Evolutionary conservation across 2,329 filamentous ascomycete genomes (phyloP).

Genomic region (Trichoderma citrinoviride): DNA sequence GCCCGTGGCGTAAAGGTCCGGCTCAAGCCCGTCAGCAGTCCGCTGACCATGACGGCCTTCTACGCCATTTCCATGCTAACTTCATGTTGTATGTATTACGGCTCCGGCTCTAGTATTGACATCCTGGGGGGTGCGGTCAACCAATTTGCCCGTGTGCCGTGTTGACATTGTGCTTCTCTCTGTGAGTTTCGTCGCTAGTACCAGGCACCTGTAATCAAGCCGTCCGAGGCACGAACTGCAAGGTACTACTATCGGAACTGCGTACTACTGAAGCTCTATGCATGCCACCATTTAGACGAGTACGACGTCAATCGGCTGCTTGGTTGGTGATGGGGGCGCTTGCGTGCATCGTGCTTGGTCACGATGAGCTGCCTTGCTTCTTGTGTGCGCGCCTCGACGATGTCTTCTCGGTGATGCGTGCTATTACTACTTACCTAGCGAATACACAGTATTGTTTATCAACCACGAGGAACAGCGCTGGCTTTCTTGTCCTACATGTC

Average conservation of each 20-base stretch:
- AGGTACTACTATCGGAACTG: neutral
- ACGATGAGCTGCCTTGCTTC: neutral
- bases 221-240: too few relatives aligned
- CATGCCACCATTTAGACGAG: neutral
- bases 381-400: neutral
- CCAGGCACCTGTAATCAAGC: too few relatives aligned
- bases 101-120: neutral
- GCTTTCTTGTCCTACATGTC: too few relatives aligned
- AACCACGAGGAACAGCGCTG: too few relatives aligned
- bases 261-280: neutral
- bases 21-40: slow-evolving; percentile 12
- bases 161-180: neutral
- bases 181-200: too few relatives aligned
- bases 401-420: neutral
- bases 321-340: slow-evolving; percentile 1
- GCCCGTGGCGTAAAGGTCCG: slow-evolving; percentile 8
- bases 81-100: too few relatives aligned
- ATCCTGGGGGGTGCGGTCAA: slow-evolving; percentile 6
- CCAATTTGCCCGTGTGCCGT: slow-evolving; percentile 7
- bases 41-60: neutral
- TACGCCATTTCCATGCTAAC: neutral
- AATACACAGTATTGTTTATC: too few relatives aligned
- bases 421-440: neutral
- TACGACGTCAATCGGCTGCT: neutral
- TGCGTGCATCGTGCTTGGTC: neutral